Evolutionary conservation across 2,329 filamentous ascomycete genomes (phyloP), one percentile per base, ranked within the genome.

Genomic region (Hypoxylon sp.): DNA sequence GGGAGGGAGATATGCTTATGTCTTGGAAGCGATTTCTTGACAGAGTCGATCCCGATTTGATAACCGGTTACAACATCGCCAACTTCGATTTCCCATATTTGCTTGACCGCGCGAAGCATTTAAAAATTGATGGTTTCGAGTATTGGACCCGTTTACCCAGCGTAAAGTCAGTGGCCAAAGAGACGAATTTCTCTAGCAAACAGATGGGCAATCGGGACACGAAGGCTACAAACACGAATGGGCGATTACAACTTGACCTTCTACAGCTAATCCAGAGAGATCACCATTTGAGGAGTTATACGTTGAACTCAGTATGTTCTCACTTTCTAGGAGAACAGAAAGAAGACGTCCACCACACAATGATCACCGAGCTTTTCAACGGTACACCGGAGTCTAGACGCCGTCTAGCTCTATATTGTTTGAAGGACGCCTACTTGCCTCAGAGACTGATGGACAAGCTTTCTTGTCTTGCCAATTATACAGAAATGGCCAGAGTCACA

Each of bases 41-140:
- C 73, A 89, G 93, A 74, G 93, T 96, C 0, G 96, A 99, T 72
- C 95, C 96, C 0, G 96, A 99, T 81, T 92, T 99, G 71, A 97
- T 99, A 75, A 99, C 97, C 60, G 96, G 96, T 49, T 99, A 99
- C 89, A 99, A 99, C 80, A 99, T 97, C 81, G 85, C 93, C 77
- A 99, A 99, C 82, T 99, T 99, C 80, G 96, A 99, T 83, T 98
- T 99, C 71, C 95, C 95, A 0, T 99, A 99, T 77, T 87, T 99
- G 0, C 85, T 99, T 10, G 93, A 97, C 61, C 89, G 96, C 49
- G 96, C 94, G 9, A 93, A 87, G 71, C 90, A 97, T 77, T 84
- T 99, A 28, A 97, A 96, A 75, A 89, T 93, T 38, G 80, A 79
- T 1, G 87, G 87, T 0, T 99, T 99, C 72, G 92, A 96, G 5